Conservation (phyloP, 2,329 filamentous ascomycete species). For the Fusarium austroafricanum region DNA sequence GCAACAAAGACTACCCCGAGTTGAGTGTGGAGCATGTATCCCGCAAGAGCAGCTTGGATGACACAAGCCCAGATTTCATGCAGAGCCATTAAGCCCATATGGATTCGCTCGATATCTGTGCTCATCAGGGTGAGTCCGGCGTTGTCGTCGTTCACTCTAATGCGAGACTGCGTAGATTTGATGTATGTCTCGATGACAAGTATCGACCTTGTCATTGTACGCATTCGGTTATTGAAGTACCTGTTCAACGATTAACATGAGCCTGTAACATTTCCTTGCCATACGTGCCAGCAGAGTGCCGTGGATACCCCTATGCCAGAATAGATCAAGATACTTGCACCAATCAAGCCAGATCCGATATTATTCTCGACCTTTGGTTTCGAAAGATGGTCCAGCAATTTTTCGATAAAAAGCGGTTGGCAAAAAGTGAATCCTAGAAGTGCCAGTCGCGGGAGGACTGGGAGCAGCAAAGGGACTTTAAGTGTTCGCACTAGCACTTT, state of each 20-base stretch:
- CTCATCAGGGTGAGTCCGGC: slow-evolving; percentile 61
- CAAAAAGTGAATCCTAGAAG: slow-evolving; percentile 55
- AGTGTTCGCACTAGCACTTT: slow-evolving; percentile 48
- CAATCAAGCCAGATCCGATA: slow-evolving; percentile 57
- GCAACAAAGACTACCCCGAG: slow-evolving; percentile 60
- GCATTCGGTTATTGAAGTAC: slow-evolving; percentile 7
- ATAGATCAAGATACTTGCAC: slow-evolving; percentile 55
- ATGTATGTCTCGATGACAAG: slow-evolving; percentile 50
- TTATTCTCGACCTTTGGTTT: slow-evolving; percentile 40
- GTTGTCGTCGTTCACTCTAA: slow-evolving; percentile 50
- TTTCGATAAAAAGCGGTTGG: slow-evolving; percentile 57
- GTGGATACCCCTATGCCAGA: slow-evolving; percentile 54
- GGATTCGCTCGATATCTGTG: slow-evolving; percentile 58
- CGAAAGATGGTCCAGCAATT: slow-evolving; percentile 51
- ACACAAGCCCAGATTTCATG: slow-evolving; percentile 57
- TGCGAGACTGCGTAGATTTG: slow-evolving; percentile 48
- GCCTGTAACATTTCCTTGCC: fast-evolving
- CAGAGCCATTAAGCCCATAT: slow-evolving; percentile 48
- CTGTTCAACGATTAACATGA: background rate
- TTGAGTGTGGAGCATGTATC: slow-evolving; percentile 59
- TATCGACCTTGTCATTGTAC: slow-evolving; percentile 48
- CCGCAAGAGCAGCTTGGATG: slow-evolving; percentile 57
- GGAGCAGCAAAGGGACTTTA: slow-evolving; percentile 48
- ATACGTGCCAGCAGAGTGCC: slow-evolving; percentile 52
- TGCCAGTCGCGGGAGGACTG: slow-evolving; percentile 52